These are phyloP conservation scores for Penicillium sp. DNA, from an alignment of 2,329 filamentous ascomycete species.

Conservation along the genomic window DNA sequence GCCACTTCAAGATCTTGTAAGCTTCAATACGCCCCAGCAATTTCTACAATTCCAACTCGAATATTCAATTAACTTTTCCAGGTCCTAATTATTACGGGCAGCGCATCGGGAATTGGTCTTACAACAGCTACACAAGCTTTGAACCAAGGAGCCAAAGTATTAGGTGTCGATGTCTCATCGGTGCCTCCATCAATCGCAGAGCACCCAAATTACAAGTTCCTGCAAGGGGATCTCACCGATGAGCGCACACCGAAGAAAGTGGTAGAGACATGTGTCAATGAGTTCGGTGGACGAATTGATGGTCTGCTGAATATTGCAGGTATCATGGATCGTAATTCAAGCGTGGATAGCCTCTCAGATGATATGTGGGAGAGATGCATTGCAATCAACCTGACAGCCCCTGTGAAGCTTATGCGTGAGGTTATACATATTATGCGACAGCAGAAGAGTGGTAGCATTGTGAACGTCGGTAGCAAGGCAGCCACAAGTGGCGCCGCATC, in stretches of 20 bases:
- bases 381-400: slow-evolving; percentile 46
- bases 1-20: neutral
- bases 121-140: neutral
- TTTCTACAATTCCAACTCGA: neutral
- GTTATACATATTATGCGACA: slow-evolving; percentile 31
- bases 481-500: slow-evolving; percentile 39
- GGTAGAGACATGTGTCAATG: neutral
- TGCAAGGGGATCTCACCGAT: neutral
- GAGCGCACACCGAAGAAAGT: neutral
- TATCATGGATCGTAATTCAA: slow-evolving; percentile 40
- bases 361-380: slow-evolving; percentile 44
- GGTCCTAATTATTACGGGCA: slow-evolving; percentile 1
- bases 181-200: neutral
- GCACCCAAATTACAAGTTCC: neutral
- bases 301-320: slow-evolving; percentile 50
- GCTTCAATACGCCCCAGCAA: neutral
- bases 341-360: slow-evolving; percentile 31
- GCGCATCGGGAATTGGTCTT: neutral
- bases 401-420: slow-evolving; percentile 47
- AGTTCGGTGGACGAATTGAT: slow-evolving; percentile 30
- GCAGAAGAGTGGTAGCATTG: slow-evolving; percentile 37
- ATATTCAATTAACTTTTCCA: neutral
- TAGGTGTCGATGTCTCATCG: slow-evolving; percentile 1
- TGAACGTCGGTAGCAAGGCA: slow-evolving; percentile 45
- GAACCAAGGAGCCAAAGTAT: neutral